A percentile compares a stretch with the other conserved stretches of the same genome.
Evolutionary conservation across 1,139 yeast genomes (phyloP).

Genomic region (Suhomyces terraborum): DNA sequence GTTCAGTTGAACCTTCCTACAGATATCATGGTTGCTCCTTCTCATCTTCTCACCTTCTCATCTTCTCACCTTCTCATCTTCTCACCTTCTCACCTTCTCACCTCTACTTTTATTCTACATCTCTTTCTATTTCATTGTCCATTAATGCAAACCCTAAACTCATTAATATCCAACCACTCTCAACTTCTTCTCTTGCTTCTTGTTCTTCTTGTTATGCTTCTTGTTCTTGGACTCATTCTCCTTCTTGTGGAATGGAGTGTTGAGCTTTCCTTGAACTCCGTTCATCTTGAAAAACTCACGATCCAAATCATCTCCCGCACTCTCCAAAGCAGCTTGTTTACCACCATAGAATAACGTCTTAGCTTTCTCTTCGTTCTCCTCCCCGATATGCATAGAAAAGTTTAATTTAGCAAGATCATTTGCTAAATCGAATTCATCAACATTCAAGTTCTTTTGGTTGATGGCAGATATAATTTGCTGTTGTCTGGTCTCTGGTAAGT

Average conservation of each 20-base stretch:
- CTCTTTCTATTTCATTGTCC: neutral
- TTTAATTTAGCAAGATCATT: slow-evolving; percentile 71
- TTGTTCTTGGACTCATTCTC: slow-evolving; percentile 36
- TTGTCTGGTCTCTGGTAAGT: slow-evolving; percentile 70
- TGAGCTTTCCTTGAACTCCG: slow-evolving; percentile 60
- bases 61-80: too few species aligned
- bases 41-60: too few species aligned
- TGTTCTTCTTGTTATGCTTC: slow-evolving; percentile 80
- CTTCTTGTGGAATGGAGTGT: slow-evolving; percentile 72
- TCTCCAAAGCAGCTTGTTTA: slow-evolving; percentile 74
- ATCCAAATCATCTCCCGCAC: slow-evolving; percentile 80
- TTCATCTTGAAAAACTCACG: slow-evolving; percentile 78
- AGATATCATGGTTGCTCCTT: too few species aligned
- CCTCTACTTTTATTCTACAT: neutral
- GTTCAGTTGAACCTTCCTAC: too few species aligned
- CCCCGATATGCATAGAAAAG: slow-evolving; percentile 73
- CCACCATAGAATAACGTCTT: slow-evolving; percentile 68
- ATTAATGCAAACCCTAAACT: slow-evolving; percentile 8
- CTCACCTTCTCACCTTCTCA: too few species aligned
- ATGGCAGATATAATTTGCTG: slow-evolving; percentile 70
- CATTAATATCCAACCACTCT: slow-evolving; percentile 44
- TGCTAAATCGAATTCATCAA: slow-evolving; percentile 61
- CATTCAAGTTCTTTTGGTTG: slow-evolving; percentile 50
- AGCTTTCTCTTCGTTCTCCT: slow-evolving; percentile 31
- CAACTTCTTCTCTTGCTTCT: slow-evolving; percentile 57